phyloP scores from a whole-genome alignment of 164 flowering plant species.

The Umbellularia californica region DNA sequence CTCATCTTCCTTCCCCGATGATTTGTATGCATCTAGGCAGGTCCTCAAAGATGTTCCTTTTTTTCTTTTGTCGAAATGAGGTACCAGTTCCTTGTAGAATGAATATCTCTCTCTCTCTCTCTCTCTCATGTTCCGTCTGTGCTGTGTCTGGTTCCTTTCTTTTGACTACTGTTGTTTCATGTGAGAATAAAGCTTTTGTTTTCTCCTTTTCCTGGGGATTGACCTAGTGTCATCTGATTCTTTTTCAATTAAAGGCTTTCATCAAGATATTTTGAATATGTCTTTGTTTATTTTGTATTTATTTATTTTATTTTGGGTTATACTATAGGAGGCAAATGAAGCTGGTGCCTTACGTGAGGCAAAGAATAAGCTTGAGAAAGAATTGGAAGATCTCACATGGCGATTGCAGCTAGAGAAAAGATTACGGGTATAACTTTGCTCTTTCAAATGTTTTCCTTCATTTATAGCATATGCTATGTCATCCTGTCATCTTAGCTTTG shows the following conservation, averaged over 20 bases:
- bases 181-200: neutral
- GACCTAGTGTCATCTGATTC: neutral
- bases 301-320: neutral
- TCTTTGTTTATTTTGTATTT: neutral
- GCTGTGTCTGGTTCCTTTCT: neutral
- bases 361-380: constrained; percentile 87
- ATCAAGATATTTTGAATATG: too few species aligned
- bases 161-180: neutral
- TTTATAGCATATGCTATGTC: neutral
- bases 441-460: neutral
- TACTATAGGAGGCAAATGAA: constrained; percentile 88
- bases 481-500: too few species aligned
- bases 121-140: too few species aligned
- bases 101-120: too few species aligned
- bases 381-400: constrained; percentile 94
- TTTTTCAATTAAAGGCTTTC: too few species aligned
- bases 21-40: too few species aligned
- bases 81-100: too few species aligned
- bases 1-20: too few species aligned
- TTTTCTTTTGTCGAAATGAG: neutral
- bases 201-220: neutral
- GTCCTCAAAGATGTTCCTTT: neutral
- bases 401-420: constrained; percentile 85
- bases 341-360: constrained; percentile 97
- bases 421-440: constrained; percentile 57